Evolutionary conservation across 106 monocot species (phyloP).

Genomic region (Iris macrosiphon): DNA sequence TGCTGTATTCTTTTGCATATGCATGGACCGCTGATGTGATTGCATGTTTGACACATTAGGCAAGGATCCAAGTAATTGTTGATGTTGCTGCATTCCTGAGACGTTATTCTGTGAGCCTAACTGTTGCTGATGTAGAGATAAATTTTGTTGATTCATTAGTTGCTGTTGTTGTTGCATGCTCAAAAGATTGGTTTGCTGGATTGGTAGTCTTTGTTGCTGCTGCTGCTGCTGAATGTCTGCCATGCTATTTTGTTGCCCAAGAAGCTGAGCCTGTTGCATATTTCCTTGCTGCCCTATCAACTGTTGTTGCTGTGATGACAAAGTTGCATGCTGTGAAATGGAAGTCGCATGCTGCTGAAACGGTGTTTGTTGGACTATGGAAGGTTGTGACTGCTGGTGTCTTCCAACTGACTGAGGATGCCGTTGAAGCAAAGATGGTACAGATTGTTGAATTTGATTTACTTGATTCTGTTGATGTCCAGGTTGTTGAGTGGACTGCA

Average conservation of each 20-base stretch:
- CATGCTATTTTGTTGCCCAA: conserved; percentile 54
- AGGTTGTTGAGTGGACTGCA: conserved; percentile 42
- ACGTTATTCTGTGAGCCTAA: conserved; percentile 35
- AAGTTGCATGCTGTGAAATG: conserved; percentile 37
- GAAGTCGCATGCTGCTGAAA: conserved; percentile 44
- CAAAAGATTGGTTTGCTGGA: conserved; percentile 59
- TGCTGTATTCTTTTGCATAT: conserved; percentile 38
- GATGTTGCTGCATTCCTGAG: conserved; percentile 35
- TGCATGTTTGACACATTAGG: conserved; percentile 23
- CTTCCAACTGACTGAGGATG: conserved; percentile 45
- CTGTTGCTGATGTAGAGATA: conserved; percentile 48
- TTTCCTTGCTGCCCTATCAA: conserved; percentile 44
- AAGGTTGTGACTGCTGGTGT: conserved; percentile 46
- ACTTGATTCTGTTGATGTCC: conserved; percentile 53
- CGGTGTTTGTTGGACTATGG: conserved; percentile 28
- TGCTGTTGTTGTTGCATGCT: conserved; percentile 54
- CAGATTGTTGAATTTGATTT: conserved; percentile 48
- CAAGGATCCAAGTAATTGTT: conserved; percentile 37
- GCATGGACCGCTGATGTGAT: conserved; percentile 33
- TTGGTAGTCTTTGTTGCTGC: conserved; percentile 35
- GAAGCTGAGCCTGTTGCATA: conserved; percentile 45
- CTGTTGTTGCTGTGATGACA: conserved; percentile 14
- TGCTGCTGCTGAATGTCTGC: conserved; percentile 55
- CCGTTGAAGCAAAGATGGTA: conserved; percentile 40
- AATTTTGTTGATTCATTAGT: conserved; percentile 46